These are phyloP conservation scores for Kalaharituber pfeilii DNA, from an alignment of 2,329 filamentous ascomycete genomes.

Conservation along the genomic window DNA sequence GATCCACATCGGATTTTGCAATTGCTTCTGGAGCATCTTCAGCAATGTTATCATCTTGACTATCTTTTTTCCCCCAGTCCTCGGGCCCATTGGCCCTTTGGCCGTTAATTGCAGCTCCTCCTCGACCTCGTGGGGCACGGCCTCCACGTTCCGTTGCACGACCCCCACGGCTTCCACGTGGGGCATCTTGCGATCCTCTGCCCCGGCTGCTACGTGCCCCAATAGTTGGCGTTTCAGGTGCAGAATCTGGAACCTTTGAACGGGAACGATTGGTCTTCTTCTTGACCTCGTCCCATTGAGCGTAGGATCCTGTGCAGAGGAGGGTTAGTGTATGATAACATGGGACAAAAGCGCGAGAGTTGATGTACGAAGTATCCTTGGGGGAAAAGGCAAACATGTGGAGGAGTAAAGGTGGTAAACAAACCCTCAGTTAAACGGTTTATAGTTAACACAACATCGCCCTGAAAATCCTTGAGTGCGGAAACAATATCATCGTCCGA, in stretches of 20 bases:
- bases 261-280: conserved; percentile 55
- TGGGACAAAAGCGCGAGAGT: background rate
- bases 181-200: conserved; percentile 29
- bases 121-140: conserved; percentile 46
- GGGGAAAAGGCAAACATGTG: too few species aligned
- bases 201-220: conserved; percentile 27
- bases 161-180: conserved; percentile 43
- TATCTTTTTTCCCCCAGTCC: background rate
- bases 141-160: conserved; percentile 37
- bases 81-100: conserved; percentile 31
- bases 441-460: conserved; percentile 57
- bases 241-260: conserved; percentile 51
- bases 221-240: conserved; percentile 31
- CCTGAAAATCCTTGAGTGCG: conserved; percentile 73
- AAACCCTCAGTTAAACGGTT: conserved; percentile 65
- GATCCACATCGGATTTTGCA: background rate
- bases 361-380: too few species aligned
- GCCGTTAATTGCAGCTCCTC: conserved; percentile 47
- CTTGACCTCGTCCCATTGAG: conserved; percentile 71
- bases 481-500: conserved; percentile 88
- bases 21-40: background rate
- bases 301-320: conserved; percentile 45
- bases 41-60: background rate
- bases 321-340: conserved; percentile 12
- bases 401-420: conserved; percentile 16